Percentiles rank a stretch among this genome's conserved stretches.
Conservation (phyloP, 345 rosid genomes). For the Citrus sinensis region DVS_A1.0 CM039162.1:22597001-22597500, state of each 20-base stretch:
- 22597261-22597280: conserved; percentile 69
- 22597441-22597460: conserved; percentile 67
- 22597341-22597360: background rate
- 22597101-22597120: background rate
- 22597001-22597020: background rate
- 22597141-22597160: background rate
- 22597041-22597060: background rate
- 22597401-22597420: background rate
- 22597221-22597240: conserved; percentile 98
- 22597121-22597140: background rate
- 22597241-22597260: conserved; percentile 70
- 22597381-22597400: background rate
- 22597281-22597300: conserved; percentile 79
- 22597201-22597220: conserved; percentile 96
- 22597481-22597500: conserved; percentile 66
- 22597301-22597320: conserved; percentile 41
- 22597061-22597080: background rate
- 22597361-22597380: background rate
- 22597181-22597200: conserved; percentile 86
- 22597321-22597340: conserved; percentile 54
- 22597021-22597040: background rate
- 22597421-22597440: background rate
- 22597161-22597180: background rate
- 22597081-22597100: background rate
- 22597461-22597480: conserved; percentile 68